These are phyloP conservation scores for Zelopaecilomyces penicillatus DNA, from an alignment of 2,329 filamentous ascomycete species.

Conservation along the genomic window DNA sequence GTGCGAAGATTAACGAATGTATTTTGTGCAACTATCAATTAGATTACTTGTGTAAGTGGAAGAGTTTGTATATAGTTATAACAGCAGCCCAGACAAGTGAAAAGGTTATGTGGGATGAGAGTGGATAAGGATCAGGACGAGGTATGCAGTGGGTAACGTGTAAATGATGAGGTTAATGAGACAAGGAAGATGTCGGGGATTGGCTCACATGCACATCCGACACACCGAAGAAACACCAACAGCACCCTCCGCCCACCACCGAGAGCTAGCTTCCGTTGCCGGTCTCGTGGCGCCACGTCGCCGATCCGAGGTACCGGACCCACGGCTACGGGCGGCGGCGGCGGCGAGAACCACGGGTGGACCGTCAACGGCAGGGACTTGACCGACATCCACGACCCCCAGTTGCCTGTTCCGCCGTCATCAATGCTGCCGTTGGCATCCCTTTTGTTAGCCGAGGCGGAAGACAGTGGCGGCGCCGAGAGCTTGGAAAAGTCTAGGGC, in stretches of 20 bases:
- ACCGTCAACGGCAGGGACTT: constrained; percentile 43
- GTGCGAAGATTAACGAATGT: constrained; percentile 48
- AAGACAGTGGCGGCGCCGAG: constrained; percentile 16
- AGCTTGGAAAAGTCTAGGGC: constrained; percentile 32
- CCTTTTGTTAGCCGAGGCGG: constrained; percentile 24
- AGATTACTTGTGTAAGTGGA: background rate
- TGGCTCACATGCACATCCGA: constrained; percentile 45
- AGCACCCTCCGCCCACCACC: constrained; percentile 37
- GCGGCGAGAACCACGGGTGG: constrained; percentile 44
- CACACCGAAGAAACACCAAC: constrained; percentile 46
- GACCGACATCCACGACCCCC: constrained; percentile 41
- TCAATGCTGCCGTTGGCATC: constrained; percentile 22
- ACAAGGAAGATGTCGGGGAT: constrained; percentile 6
- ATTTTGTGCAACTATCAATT: constrained; percentile 41
- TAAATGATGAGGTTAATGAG: no score
- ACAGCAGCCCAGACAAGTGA: no score
- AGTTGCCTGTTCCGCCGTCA: constrained; percentile 20
- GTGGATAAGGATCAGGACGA: constrained; percentile 3
- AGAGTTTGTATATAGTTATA: background rate
- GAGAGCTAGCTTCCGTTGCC: constrained; percentile 34
- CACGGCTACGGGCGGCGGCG: constrained; percentile 41
- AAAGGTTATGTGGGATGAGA: background rate
- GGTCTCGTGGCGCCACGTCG: constrained; percentile 39
- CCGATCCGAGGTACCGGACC: constrained; percentile 38
- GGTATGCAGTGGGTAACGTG: constrained; percentile 1